These are phyloP conservation scores for Hygrophorus pudorinus DNA, from an alignment of 768 basidiomycete species.

Conservation along the genomic window DNA sequence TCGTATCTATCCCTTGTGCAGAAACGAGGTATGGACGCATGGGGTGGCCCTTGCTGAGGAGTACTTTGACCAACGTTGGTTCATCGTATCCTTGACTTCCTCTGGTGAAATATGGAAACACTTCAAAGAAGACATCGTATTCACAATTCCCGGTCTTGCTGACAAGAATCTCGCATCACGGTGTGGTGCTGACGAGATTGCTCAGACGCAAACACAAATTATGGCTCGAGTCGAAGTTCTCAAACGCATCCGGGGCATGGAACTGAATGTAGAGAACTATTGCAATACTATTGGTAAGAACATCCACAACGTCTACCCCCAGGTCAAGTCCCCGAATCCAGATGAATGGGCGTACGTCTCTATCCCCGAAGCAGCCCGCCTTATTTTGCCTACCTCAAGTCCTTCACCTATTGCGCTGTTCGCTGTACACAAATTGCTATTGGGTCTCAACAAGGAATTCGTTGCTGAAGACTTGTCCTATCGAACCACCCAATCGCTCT, in stretches of 20 bases:
- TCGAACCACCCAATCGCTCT: slow-evolving; percentile 38
- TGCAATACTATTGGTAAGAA: slow-evolving; percentile 18
- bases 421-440: slow-evolving; percentile 57
- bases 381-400: slow-evolving; percentile 22
- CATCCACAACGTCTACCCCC: slow-evolving; percentile 31
- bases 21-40: slow-evolving; percentile 22
- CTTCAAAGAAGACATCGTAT: slow-evolving; percentile 44
- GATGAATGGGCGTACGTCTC: slow-evolving; percentile 48
- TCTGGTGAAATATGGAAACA: slow-evolving; percentile 47
- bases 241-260: slow-evolving; percentile 44
- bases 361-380: slow-evolving; percentile 38
- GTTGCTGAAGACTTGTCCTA: slow-evolving; percentile 37
- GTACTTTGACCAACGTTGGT: slow-evolving; percentile 12
- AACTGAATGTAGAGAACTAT: slow-evolving; percentile 35
- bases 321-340: slow-evolving; percentile 33
- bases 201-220: slow-evolving; percentile 26
- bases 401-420: slow-evolving; percentile 27
- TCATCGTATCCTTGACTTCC: slow-evolving; percentile 20
- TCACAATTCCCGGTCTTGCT: slow-evolving; percentile 49
- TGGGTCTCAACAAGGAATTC: slow-evolving; percentile 43
- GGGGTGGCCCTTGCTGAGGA: slow-evolving; percentile 27
- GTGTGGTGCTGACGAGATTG: slow-evolving; percentile 30
- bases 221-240: slow-evolving; percentile 59
- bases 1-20: slow-evolving; percentile 9
- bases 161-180: slow-evolving; percentile 33